Conservation (phyloP, 2,329 filamentous ascomycete genomes). For the Hysterium pulicare region DNA sequence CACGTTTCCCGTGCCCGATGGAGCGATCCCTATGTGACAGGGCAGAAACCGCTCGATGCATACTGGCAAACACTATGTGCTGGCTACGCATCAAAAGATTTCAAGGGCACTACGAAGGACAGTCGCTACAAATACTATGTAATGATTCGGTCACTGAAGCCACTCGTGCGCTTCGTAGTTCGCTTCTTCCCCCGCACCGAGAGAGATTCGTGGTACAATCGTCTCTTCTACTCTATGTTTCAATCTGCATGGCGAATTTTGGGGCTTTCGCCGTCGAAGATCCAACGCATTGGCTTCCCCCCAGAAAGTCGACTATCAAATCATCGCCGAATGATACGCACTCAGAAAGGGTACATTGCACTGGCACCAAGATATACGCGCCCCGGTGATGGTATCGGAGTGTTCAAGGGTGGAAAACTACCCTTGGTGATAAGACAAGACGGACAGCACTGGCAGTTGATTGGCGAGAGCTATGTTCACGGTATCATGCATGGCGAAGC, state of each 20-base stretch:
- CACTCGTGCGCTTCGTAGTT: conserved; percentile 8
- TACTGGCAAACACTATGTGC: conserved; percentile 17
- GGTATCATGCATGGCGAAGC: conserved; percentile 1
- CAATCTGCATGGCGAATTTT: conserved; percentile 9
- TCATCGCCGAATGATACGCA: conserved; percentile 12
- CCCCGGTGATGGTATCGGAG: conserved; percentile 12
- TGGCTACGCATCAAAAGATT: conserved; percentile 7
- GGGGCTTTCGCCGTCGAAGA: conserved; percentile 12
- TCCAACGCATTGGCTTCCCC: conserved; percentile 11
- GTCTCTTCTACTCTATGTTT: conserved; percentile 10
- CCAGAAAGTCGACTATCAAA: conserved; percentile 9
- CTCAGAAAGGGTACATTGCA: conserved; percentile 15
- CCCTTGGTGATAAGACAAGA: conserved; percentile 4
- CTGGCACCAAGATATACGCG: conserved; percentile 11
- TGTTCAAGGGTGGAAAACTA: conserved; percentile 16
- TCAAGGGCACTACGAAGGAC: conserved; percentile 1
- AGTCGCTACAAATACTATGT: conserved; percentile 13
- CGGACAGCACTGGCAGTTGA: not conserved
- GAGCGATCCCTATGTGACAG: conserved; percentile 7
- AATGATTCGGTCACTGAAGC: conserved; percentile 8
- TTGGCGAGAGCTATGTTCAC: conserved; percentile 2
- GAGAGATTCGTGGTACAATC: conserved; percentile 10
- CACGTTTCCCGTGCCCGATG: conserved; percentile 4
- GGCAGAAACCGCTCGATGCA: conserved; percentile 7
- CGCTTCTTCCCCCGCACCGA: conserved; percentile 10